Base-by-base conservation (phyloP, 2,329 filamentous ascomycete species). In the Hortaea werneckii region DNA sequence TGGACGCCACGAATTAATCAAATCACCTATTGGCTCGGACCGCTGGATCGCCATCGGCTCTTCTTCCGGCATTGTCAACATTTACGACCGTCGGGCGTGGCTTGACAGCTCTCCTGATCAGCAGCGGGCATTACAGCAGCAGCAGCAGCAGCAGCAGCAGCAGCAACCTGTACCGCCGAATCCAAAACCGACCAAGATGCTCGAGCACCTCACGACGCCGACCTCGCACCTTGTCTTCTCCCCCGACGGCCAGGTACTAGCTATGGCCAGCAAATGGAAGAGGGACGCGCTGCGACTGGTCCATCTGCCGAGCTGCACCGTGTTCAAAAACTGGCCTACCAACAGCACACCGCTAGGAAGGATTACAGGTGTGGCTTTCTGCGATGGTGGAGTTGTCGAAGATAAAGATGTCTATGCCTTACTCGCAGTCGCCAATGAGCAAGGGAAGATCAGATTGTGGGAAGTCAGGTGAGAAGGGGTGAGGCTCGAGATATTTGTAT, bases 261-360 rank as follows among this genome's bases (percentile, higher is more conserved):
- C 82, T 0, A 88, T 96, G 72, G 85, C 81, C 37, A 94, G 86
- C 66, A 78, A 78, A 51, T 85, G 85, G 76, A 94, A 95, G 75
- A 83, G 83, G 62, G 88, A 95, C 67, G 87, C 89, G 0, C 69
- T 98, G 64, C 77, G 85, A 59, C 69, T 98, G 54, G 87, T 90
- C 29, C 92, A 98, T 66, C 69, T 98, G 55, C 89, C 90, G 0
- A 89, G 79, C 55, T 95, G 88, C 65, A 95, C 88, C 1, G 87
- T 96, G 13, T 98, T 92, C 74, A 81, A 83, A 59, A 98, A 98
- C 67, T 98, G 92, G 92, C 92, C 92, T 26, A 98, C 90, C 44
- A 79, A 81, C 52, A 82, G 85, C 63, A 98, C 92, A 46, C 88
- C 89, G 1, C 67, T 98, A 50, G 92, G 92, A 0, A 76, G 87